Evolutionary conservation across 2,329 filamentous ascomycete genomes (phyloP).

Genomic region (Alternaria viburni): DNA sequence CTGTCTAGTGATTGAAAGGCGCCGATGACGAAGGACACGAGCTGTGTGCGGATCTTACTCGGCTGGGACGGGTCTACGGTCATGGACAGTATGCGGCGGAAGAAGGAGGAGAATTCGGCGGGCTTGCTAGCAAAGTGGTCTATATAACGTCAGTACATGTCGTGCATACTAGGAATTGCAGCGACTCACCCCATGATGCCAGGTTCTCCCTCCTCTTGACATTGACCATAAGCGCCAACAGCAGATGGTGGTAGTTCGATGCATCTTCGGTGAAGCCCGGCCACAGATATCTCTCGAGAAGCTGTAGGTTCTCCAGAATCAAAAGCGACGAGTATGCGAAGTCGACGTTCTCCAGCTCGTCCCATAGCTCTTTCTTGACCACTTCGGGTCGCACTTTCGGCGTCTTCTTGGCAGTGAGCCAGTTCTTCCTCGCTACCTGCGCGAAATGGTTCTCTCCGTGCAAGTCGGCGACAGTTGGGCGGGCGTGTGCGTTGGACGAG

Average conservation of each 20-base stretch:
- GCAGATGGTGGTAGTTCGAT: conserved; percentile 88
- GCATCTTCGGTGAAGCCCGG: conserved; percentile 87
- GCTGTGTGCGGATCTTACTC: conserved; percentile 67
- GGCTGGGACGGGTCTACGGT: conserved; percentile 63
- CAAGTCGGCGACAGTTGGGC: conserved; percentile 71
- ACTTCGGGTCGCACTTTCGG: conserved; percentile 78
- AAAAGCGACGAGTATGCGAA: conserved; percentile 81
- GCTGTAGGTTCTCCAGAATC: conserved; percentile 86
- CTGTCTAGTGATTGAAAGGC: conserved; percentile 95
- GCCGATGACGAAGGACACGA: conserved; percentile 88
- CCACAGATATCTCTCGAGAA: conserved; percentile 92
- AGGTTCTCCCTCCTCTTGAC: conserved; percentile 87
- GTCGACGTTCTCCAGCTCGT: conserved; percentile 78
- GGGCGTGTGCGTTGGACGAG: conserved; percentile 46
- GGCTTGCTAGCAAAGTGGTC: conserved; percentile 78
- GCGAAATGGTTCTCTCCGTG: conserved; percentile 71
- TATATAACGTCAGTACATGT: conserved; percentile 51
- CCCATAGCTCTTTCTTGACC: conserved; percentile 88
- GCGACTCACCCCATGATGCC: conserved; percentile 78
- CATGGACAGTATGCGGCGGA: conserved; percentile 88
- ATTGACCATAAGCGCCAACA: conserved; percentile 85
- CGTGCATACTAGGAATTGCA: conserved; percentile 4
- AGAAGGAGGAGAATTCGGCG: conserved; percentile 84
- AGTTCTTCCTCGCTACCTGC: conserved; percentile 80
- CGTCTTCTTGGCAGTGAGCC: conserved; percentile 71